Evolutionary conservation across 306 rosid genomes (phyloP).

Genomic region (Alnus rubra): DNA sequence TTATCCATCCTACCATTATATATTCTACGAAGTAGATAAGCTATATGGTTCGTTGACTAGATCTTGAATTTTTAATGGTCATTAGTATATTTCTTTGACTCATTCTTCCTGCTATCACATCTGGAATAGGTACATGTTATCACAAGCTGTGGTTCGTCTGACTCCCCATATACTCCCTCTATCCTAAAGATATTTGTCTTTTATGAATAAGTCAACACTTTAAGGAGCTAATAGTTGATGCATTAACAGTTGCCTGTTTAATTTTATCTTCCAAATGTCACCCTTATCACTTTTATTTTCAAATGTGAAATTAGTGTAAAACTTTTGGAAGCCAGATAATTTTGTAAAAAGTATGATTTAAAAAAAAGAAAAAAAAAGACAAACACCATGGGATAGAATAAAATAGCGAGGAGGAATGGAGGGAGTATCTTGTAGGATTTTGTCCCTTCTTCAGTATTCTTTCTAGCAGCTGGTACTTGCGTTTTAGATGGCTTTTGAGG

Average conservation of each 20-base stretch:
- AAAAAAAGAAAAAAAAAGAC: neutral
- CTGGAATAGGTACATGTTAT: no score
- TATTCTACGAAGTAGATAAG: no score
- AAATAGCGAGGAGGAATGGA: neutral
- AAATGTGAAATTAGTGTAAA: neutral
- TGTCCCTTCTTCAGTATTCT: neutral
- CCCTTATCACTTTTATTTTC: neutral
- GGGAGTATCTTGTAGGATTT: neutral
- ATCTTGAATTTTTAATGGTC: no score
- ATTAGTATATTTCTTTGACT: no score
- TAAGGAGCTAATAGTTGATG: neutral
- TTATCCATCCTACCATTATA: neutral
- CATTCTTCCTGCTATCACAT: no score
- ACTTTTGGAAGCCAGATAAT: neutral
- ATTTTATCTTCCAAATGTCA: neutral
- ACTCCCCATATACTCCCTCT: no score
- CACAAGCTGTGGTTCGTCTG: no score
- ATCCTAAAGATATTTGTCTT: no score
- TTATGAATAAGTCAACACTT: neutral
- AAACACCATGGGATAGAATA: neutral
- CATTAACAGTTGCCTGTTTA: neutral
- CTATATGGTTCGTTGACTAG: neutral
- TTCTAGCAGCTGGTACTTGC: neutral
- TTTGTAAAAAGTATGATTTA: neutral
- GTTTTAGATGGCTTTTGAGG: neutral